Base-by-base conservation (phyloP, 768 basidiomycete species). In the Serpula lacrymans region DNA sequence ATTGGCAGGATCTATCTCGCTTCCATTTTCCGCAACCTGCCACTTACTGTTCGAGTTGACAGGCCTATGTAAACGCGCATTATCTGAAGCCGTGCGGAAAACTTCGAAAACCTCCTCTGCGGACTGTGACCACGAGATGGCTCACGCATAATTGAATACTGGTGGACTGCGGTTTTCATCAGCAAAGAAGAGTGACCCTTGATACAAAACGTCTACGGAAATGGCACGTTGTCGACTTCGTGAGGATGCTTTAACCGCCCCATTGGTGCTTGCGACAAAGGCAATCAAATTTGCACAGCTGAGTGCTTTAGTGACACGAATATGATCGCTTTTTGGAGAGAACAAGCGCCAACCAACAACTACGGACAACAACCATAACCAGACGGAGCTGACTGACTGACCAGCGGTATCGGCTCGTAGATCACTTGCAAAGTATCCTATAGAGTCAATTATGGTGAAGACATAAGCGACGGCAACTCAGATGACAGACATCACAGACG, bases 391-490 rank as follows among this genome's bases (percentile, higher is more conserved):
- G 6, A 65, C 57, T 8, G 54, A 57, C 41, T 65, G 58, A 0
- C 65, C 63, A 32, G 61, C 59, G 1, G 53, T 50, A 24, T 57
- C 52, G 14, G n/a, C n/a, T n/a, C n/a, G n/a, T n/a, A 63, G 42
- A 6, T 44, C 28, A 8, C 43, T 47, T 24, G 37, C 39, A 10
- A 52, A n/a, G 28, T n/a, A 42, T 30, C 26, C 42, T 48, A 18
- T 32, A 37, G 32, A 42, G 34, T 65, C 60, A 10, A 66, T 37
- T 16, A 69, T 47, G 7, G 68, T 69, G 45, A 69, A 58, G 3
- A 58, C 37, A 33, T 66, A 68, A 1, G 68, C 66, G 12, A 68
- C 53, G 34, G 63, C 42, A 3, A 69, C 67, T 63, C 65, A 71
- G 4, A 55, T 51, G 12, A 71, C 63, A 12, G 59, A 62, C 6